These are phyloP conservation scores for Ganoderma sp. DNA, from an alignment of 1,284 basidiomycete species.

Conservation along the genomic window DNA sequence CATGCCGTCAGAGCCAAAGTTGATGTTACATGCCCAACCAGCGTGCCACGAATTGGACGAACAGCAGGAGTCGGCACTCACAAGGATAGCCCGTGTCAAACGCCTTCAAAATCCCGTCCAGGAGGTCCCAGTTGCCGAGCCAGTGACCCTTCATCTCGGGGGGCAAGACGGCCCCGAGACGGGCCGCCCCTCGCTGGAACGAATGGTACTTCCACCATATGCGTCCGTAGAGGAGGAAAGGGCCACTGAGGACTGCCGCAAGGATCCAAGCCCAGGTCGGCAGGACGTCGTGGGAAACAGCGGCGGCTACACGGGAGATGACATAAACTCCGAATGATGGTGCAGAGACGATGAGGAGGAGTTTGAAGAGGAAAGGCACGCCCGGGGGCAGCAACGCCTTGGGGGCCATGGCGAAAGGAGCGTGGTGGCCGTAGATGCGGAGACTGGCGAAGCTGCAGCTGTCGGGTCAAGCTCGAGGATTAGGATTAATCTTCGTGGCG, in stretches of 20 bases:
- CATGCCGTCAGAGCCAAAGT: not conserved
- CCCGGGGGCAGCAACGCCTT: slow-evolving; percentile 26
- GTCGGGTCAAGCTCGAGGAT: not conserved
- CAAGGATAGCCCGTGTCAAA: slow-evolving; percentile 32
- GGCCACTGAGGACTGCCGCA: slow-evolving; percentile 18
- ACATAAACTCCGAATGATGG: slow-evolving; percentile 23
- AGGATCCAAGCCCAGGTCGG: slow-evolving; percentile 28
- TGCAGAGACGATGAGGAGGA: slow-evolving; percentile 20
- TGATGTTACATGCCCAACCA: not conserved
- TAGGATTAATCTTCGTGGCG: not conserved
- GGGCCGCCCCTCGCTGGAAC: slow-evolving; percentile 24
- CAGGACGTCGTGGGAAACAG: slow-evolving; percentile 10
- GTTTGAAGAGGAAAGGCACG: slow-evolving; percentile 26
- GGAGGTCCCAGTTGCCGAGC: slow-evolving; percentile 31
- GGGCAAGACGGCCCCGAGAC: slow-evolving; percentile 30
- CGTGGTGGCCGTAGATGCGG: not conserved
- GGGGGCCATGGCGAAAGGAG: slow-evolving; percentile 15
- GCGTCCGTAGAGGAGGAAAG: slow-evolving; percentile 20
- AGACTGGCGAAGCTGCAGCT: not conserved
- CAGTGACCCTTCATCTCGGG: slow-evolving; percentile 26
- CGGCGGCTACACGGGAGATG: slow-evolving; percentile 8
- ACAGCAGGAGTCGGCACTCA: slow-evolving; percentile 17
- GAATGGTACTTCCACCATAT: slow-evolving; percentile 24
- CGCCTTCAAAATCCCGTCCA: slow-evolving; percentile 24
- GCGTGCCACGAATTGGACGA: not conserved